A percentile compares a stretch with the other conserved stretches of the same genome.
Evolutionary conservation across 192 early-diverging fungal genomes (phyloP).

Genomic region (Backusella morwellensis): DNA sequence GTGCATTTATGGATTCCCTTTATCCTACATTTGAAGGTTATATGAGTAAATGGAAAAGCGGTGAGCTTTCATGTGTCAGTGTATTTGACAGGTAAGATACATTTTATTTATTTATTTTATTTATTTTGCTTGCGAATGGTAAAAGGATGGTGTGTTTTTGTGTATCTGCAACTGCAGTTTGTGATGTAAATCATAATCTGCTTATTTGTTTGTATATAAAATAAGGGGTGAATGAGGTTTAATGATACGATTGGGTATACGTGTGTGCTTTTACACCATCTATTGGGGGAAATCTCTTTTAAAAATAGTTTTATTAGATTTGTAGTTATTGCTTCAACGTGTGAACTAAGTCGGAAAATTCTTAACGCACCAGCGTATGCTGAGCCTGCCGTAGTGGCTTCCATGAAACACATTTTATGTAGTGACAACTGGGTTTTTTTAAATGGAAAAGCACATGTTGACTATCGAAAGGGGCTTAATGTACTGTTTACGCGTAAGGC

Average conservation of each 20-base stretch:
- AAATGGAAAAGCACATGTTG: conserved; percentile 36
- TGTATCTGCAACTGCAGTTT: background rate
- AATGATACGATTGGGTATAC: background rate
- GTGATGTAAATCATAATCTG: background rate
- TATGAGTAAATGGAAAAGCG: conserved; percentile 44
- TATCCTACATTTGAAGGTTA: conserved; percentile 48
- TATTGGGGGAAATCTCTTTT: background rate
- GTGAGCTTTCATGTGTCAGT: conserved; percentile 37
- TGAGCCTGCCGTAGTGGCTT: conserved; percentile 34
- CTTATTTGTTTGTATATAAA: conserved; percentile 5
- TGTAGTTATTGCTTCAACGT: conserved; percentile 44
- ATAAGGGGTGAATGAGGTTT: background rate
- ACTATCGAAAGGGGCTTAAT: conserved; percentile 40
- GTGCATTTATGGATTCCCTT: conserved; percentile 41
- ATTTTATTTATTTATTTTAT: background rate
- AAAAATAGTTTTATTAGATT: conserved; percentile 28
- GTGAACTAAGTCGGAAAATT: conserved; percentile 42
- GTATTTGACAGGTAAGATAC: conserved; percentile 41
- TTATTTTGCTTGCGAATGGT: background rate
- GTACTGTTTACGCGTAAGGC: conserved; percentile 39
- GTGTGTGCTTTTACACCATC: background rate
- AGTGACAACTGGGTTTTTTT: conserved; percentile 43
- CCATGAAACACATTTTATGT: conserved; percentile 40
- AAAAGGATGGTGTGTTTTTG: background rate
- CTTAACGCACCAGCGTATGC: conserved; percentile 37